phyloP scores from a whole-genome alignment of 2,329 filamentous ascomycete species.

The Onygena corvina region DNA sequence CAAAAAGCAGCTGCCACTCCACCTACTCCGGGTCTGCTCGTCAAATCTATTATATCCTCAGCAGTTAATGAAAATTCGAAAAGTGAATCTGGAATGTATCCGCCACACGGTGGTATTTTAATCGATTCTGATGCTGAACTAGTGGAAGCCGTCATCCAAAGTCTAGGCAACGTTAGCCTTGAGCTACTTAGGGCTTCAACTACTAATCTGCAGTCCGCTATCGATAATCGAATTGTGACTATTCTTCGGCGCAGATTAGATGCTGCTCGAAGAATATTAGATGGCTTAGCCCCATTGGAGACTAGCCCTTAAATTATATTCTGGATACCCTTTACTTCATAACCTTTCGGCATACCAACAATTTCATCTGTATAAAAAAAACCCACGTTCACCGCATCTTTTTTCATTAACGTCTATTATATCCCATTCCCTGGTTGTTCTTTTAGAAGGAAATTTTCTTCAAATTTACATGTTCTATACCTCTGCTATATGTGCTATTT shows the following conservation, averaged over 20 bases:
- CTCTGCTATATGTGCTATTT: neutral
- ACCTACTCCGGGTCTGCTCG: neutral
- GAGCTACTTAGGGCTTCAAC: slow-evolving; percentile 37
- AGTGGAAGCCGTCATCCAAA: slow-evolving; percentile 43
- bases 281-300: slow-evolving; percentile 39
- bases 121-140: slow-evolving; percentile 46
- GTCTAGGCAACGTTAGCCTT: slow-evolving; percentile 38
- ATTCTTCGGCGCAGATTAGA: slow-evolving; percentile 62
- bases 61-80: neutral
- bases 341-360: slow-evolving; percentile 36
- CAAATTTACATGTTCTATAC: neutral
- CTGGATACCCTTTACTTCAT: slow-evolving; percentile 5
- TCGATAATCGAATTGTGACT: slow-evolving; percentile 43
- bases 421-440: slow-evolving; percentile 8
- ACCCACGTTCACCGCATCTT: neutral
- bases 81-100: slow-evolving; percentile 19
- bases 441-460: neutral
- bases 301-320: neutral
- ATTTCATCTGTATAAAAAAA: slow-evolving; percentile 2
- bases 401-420: slow-evolving; percentile 1
- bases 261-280: slow-evolving; percentile 58
- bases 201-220: slow-evolving; percentile 38
- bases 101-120: slow-evolving; percentile 28
- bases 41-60: slow-evolving; percentile 9
- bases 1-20: neutral